Evolutionary conservation across 495 filamentous ascomycete species (phyloP).

Genomic region (Halenospora varia): DNA sequence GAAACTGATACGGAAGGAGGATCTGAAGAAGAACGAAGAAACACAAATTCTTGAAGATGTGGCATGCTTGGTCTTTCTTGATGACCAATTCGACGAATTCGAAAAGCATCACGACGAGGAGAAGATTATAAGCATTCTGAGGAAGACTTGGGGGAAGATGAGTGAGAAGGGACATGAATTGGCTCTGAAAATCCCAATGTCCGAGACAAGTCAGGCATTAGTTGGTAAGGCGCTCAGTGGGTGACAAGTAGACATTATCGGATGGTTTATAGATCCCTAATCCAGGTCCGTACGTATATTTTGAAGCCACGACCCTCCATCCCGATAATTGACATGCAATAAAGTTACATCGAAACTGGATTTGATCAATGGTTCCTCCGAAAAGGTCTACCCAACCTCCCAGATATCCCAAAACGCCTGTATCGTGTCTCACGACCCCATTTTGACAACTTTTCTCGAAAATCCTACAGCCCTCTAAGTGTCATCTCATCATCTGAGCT

Average conservation of each 20-base stretch:
- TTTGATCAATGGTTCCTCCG: too few species aligned
- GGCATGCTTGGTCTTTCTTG: slow-evolving; percentile 80
- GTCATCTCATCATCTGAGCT: background rate
- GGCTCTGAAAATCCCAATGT: slow-evolving; percentile 62
- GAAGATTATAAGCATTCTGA: slow-evolving; percentile 68
- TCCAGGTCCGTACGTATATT: too few species aligned
- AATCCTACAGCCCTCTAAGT: too few species aligned
- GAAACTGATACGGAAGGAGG: slow-evolving; percentile 32
- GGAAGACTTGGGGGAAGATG: slow-evolving; percentile 88
- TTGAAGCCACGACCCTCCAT: too few species aligned
- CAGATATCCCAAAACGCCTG: too few species aligned
- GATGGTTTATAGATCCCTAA: slow-evolving; percentile 1
- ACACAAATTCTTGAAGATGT: slow-evolving; percentile 65
- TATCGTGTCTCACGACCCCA: too few species aligned
- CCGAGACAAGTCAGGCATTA: slow-evolving; percentile 52
- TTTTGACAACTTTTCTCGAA: too few species aligned
- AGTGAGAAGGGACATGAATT: slow-evolving; percentile 57
- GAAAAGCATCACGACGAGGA: slow-evolving; percentile 64
- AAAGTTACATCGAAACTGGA: too few species aligned
- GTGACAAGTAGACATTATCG: slow-evolving; percentile 14
- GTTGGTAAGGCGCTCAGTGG: slow-evolving; percentile 58
- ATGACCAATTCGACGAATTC: slow-evolving; percentile 78
- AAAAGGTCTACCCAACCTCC: too few species aligned
- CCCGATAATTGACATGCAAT: too few species aligned
- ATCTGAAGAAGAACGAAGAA: slow-evolving; percentile 42